These are phyloP conservation scores for Discostella stelligera DNA, from an alignment of 352 stramenopile species.

Conservation along the genomic window DNA sequence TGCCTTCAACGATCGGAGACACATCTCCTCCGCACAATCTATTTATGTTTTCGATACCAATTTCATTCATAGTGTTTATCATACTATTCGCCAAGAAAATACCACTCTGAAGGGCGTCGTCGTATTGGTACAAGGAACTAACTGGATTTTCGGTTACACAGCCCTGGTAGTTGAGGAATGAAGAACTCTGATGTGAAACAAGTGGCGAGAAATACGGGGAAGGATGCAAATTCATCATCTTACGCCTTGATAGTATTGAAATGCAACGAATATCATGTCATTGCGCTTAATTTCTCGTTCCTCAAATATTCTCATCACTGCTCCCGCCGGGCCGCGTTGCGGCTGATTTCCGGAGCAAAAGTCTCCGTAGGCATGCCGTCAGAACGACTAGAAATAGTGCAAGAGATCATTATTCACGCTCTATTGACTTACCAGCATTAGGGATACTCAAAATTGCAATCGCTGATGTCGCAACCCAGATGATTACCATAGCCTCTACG, in stretches of 20 bases:
- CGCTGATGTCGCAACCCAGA: conserved; percentile 28
- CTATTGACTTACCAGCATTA: conserved; percentile 28
- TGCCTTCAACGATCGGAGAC: conserved; percentile 39
- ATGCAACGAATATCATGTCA: conserved; percentile 34
- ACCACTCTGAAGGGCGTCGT: conserved; percentile 41
- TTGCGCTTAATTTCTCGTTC: conserved; percentile 17
- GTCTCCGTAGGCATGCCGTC: conserved; percentile 16
- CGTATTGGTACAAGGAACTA: conserved; percentile 40
- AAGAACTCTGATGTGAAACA: conserved; percentile 9
- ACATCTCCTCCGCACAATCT: conserved; percentile 32
- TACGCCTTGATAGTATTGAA: conserved; percentile 49
- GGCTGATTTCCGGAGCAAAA: conserved; percentile 35
- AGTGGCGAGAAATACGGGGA: background rate
- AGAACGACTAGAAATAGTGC: background rate
- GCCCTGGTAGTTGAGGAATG: conserved; percentile 1
- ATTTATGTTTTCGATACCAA: conserved; percentile 43
- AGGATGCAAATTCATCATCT: conserved; percentile 4
- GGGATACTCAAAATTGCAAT: conserved; percentile 32
- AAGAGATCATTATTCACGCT: background rate
- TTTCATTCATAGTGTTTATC: conserved; percentile 25
- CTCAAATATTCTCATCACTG: conserved; percentile 31
- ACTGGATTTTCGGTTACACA: conserved; percentile 43
- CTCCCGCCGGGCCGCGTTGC: conserved; percentile 33
- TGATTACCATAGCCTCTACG: conserved; percentile 21
- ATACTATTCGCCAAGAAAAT: conserved; percentile 36